Percentiles rank a stretch among this genome's conserved stretches.
Evolutionary conservation across 2,329 filamentous ascomycete species (phyloP).

Genomic region (Pseudogymnoascus sp.): DNA sequence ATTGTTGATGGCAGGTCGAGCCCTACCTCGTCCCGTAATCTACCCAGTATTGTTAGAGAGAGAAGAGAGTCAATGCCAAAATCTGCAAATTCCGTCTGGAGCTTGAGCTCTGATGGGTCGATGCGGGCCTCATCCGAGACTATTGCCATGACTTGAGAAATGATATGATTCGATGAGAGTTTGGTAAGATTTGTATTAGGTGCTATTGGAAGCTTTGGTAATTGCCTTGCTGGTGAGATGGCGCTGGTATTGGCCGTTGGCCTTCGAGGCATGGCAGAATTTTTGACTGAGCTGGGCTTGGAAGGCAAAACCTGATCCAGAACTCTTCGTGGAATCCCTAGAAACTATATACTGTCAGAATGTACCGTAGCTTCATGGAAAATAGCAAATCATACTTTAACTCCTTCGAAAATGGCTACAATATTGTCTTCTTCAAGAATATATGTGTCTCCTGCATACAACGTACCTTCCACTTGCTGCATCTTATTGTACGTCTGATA

Average conservation of each 20-base stretch:
- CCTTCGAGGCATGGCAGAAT: background rate
- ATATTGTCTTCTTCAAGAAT: slow-evolving; percentile 40
- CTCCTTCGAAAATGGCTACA: slow-evolving; percentile 22
- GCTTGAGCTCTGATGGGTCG: slow-evolving; percentile 19
- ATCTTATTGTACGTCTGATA: slow-evolving; percentile 54
- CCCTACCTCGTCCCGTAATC: slow-evolving; percentile 30
- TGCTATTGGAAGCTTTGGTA: background rate
- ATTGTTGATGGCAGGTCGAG: slow-evolving; percentile 22
- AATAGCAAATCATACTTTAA: slow-evolving; percentile 24
- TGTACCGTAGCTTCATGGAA: background rate
- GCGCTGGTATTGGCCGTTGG: background rate
- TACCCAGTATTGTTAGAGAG: slow-evolving; percentile 25
- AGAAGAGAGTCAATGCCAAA: slow-evolving; percentile 33
- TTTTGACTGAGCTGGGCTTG: background rate
- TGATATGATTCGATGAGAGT: background rate
- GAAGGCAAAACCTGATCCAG: background rate
- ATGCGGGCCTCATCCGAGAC: slow-evolving; percentile 29
- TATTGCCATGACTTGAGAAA: slow-evolving; percentile 17
- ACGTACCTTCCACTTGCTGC: slow-evolving; percentile 41
- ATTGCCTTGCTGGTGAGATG: no score
- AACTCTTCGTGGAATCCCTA: background rate
- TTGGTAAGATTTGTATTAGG: background rate
- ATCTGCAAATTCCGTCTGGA: slow-evolving; percentile 26
- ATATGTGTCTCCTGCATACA: slow-evolving; percentile 48
- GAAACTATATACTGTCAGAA: background rate